Evolutionary conservation across 768 basidiomycete genomes (phyloP).

Genomic region (Erythrobasidium yunnanense): DNA sequence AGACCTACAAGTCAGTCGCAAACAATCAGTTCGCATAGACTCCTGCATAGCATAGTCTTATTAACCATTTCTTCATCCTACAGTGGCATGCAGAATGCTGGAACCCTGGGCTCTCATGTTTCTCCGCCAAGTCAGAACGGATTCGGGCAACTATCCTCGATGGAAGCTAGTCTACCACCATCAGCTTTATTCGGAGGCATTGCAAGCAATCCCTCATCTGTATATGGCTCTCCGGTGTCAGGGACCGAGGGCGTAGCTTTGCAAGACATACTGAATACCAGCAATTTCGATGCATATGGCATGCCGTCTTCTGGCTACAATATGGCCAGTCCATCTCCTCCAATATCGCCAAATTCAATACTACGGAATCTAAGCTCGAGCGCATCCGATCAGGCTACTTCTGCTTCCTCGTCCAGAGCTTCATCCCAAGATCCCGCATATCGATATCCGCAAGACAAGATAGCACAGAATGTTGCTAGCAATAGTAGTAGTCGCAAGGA

Average conservation of each 20-base stretch:
- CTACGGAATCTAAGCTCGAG: neutral
- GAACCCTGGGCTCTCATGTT: too few relatives aligned
- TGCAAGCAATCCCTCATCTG: neutral
- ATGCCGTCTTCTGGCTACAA: neutral
- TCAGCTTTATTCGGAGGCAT: neutral
- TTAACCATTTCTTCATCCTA: too few relatives aligned
- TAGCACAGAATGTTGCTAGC: too few relatives aligned
- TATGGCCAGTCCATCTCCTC: neutral
- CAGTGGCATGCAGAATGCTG: too few relatives aligned
- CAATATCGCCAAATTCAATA: neutral
- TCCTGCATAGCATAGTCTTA: too few relatives aligned
- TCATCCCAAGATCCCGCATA: slow-evolving; percentile 13
- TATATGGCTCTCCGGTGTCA: neutral
- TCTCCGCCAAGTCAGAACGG: neutral
- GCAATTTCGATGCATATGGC: neutral
- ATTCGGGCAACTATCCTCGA: neutral
- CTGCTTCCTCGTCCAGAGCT: slow-evolving; percentile 1
- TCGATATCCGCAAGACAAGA: neutral
- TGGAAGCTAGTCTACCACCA: neutral
- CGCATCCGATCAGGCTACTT: slow-evolving; percentile 7
- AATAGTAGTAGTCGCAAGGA: neutral
- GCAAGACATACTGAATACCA: slow-evolving; percentile 11
- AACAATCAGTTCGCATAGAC: neutral
- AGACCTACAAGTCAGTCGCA: neutral
- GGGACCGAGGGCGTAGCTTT: neutral